These are phyloP conservation scores for Blastocystis sp. DNA, from an alignment of 352 stramenopile genomes.

Conservation along the genomic window DNA sequence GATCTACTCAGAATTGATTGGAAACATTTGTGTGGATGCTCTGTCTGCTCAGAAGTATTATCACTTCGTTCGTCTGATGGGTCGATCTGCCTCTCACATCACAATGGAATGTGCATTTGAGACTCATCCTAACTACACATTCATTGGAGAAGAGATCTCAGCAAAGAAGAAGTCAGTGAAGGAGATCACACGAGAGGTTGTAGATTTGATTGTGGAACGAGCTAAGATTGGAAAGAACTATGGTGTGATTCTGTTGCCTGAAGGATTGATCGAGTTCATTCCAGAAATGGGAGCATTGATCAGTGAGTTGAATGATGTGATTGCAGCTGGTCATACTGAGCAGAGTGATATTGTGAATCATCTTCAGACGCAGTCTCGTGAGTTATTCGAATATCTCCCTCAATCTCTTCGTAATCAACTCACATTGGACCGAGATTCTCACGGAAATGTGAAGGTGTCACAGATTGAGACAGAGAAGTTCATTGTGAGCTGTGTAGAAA, in stretches of 20 bases:
- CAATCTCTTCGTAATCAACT: constrained; percentile 60
- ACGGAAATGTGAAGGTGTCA: constrained; percentile 67
- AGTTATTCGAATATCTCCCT: constrained; percentile 62
- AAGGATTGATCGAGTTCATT: constrained; percentile 71
- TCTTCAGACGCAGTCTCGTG: constrained; percentile 33
- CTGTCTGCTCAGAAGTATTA: constrained; percentile 69
- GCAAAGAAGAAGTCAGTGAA: neutral
- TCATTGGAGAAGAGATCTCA: constrained; percentile 51
- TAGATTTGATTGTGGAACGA: constrained; percentile 64
- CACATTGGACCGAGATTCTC: constrained; percentile 59
- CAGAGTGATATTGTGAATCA: constrained; percentile 17
- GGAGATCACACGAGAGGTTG: constrained; percentile 65
- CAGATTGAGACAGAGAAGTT: constrained; percentile 70
- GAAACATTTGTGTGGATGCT: constrained; percentile 67
- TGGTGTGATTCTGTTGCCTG: constrained; percentile 68
- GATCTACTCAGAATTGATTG: constrained; percentile 67
- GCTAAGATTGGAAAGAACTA: constrained; percentile 67
- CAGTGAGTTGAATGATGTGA: constrained; percentile 68
- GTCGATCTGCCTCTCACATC: constrained; percentile 67
- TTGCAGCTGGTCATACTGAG: constrained; percentile 64
- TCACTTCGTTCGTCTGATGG: constrained; percentile 68
- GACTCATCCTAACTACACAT: constrained; percentile 67
- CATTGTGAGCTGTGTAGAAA: constrained; percentile 67
- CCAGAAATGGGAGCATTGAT: constrained; percentile 68
- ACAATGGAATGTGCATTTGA: constrained; percentile 68